Evolutionary conservation across 2,329 filamentous ascomycete genomes (phyloP), one percentile per base, ranked within the genome.

Genomic region (Beauveria medogensis): DNA sequence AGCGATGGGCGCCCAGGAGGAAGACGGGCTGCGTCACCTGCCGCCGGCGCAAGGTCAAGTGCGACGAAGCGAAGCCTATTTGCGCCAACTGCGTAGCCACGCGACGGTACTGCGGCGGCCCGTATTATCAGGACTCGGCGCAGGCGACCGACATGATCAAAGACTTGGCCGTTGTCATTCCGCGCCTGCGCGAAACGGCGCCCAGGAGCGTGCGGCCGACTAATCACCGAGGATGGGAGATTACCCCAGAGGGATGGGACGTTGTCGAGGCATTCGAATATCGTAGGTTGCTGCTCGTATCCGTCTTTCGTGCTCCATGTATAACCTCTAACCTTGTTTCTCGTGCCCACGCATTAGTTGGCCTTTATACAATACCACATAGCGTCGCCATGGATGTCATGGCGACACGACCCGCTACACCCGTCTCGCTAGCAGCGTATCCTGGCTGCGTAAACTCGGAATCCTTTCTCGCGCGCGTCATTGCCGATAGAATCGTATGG

Each of bases 61-160:
- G 58, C 51, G 58, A 60, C 51, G 58, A 60, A 51, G 50, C 50
- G 10, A 60, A 60, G 41, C 58, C 58, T 20, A 60, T 60, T n/a
- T 60, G 58, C 41, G 43, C 20, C 51, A 53, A 60, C 40, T 60
- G 58, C 44, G 58, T 60, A 6, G 51, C 58, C 43, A 60, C 58
- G 30, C 26, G 51, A 8, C 58, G 58, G 9, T 60, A 60, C 51
- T 60, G 58, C 43, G 58, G n/a, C 50, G 58, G 58, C 18, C 58
- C 58, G 3, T 60, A 47, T 34, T 60, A 60, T 12, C 58, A 60
- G 43, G 58, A 60, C 41, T 60, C 58, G n/a, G 58, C 58, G 10
- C 58, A 28, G 50, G 26, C 58, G 14, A 34, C 34, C 14, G 40
- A 53, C 14, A 26, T 48, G 18, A 4, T 26, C 24, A 53, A 41